Evolutionary conservation across 1,139 yeast genomes (phyloP).

Genomic region (Taphrina betulina): DNA sequence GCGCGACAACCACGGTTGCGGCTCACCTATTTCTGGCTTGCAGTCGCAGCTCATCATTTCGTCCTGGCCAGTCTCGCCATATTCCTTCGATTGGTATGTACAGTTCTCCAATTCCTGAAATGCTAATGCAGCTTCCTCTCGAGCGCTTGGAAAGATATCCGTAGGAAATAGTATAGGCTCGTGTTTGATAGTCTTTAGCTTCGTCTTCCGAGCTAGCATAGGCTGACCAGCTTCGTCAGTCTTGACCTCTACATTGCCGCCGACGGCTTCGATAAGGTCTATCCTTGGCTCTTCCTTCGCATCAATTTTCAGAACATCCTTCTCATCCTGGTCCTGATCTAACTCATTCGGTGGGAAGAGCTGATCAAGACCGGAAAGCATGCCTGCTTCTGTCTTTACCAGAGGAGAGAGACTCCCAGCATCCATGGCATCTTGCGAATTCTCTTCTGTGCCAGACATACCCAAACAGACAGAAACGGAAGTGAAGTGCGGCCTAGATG

Average conservation of each 20-base stretch:
- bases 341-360: no score
- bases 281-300: no score
- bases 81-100: conserved; percentile 56
- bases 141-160: conserved; percentile 56
- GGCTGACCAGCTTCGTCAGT: conserved; percentile 13
- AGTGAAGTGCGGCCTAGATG: no score
- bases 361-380: no score
- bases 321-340: no score
- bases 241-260: conserved; percentile 15
- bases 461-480: no score
- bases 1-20: conserved; percentile 35
- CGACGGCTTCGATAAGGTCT: no score
- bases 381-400: no score
- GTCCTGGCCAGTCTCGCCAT: conserved; percentile 69
- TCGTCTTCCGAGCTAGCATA: background rate
- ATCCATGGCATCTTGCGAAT: no score
- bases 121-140: conserved; percentile 64
- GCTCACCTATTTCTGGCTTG: conserved; percentile 51
- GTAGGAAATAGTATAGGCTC: conserved; percentile 47
- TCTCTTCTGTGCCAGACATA: no score
- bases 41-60: conserved; percentile 93
- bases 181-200: conserved; percentile 2
- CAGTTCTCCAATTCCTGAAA: conserved; percentile 61
- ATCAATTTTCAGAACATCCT: no score
- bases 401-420: no score